phyloP scores from a whole-genome alignment of 345 rosid genomes.

The Brassica rapa region DNA sequence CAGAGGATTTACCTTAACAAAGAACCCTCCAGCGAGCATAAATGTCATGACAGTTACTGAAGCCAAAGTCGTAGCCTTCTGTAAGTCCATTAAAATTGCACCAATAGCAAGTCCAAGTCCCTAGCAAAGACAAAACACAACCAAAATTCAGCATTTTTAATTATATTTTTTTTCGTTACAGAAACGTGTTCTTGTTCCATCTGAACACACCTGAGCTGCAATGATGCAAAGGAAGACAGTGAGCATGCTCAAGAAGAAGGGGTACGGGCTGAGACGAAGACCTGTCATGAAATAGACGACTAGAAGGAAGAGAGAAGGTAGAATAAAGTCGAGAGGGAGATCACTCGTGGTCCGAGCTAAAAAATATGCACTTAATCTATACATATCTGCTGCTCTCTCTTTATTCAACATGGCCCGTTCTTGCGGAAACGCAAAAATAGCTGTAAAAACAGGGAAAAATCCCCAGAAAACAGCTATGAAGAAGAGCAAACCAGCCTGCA shows the following conservation, averaged over 20 bases:
- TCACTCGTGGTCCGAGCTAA: conserved; percentile 94
- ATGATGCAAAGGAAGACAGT: conserved; percentile 82
- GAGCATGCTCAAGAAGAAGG: conserved; percentile 79
- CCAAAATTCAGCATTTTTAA: neutral
- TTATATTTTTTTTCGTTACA: neutral
- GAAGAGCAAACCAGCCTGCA: conserved; percentile 91
- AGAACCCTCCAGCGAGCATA: conserved; percentile 95
- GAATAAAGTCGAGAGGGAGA: conserved; percentile 85
- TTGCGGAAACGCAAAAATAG: conserved; percentile 99
- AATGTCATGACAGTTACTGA: conserved; percentile 97
- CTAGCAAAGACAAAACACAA: conserved; percentile 43
- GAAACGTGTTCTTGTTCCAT: neutral
- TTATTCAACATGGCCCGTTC: conserved; percentile 89
- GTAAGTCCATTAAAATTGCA: conserved; percentile 89
- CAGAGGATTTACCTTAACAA: conserved; percentile 62
- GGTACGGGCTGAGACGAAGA: conserved; percentile 59
- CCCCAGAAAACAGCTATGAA: conserved; percentile 99
- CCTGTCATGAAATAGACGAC: conserved; percentile 97
- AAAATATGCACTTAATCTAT: conserved; percentile 88
- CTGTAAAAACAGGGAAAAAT: conserved; percentile 94
- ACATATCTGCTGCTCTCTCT: conserved; percentile 97
- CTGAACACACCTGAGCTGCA: conserved; percentile 76
- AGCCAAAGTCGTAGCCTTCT: conserved; percentile 91
- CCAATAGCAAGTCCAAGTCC: conserved; percentile 99
- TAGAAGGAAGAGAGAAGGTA: conserved; percentile 81